A percentile compares a stretch with the other conserved stretches of the same genome.
These are phyloP conservation scores for Aspergillaceae sp. DNA, from an alignment of 2,329 filamentous ascomycete species.

Conservation along the genomic window DNA sequence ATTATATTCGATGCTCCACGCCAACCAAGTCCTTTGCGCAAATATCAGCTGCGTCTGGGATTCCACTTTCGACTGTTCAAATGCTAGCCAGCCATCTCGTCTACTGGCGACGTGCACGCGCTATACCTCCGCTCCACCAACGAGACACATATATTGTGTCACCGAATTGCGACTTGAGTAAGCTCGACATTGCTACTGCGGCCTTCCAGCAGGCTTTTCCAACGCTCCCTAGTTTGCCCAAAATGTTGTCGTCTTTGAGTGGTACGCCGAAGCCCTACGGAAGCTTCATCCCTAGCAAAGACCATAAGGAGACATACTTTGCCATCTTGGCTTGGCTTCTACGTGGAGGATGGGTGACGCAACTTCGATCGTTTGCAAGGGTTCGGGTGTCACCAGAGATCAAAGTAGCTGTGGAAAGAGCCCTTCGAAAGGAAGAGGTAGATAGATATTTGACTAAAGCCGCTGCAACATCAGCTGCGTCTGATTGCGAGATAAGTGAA, in stretches of 20 bases:
- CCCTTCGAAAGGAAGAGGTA: constrained; percentile 58
- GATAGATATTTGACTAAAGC: constrained; percentile 28
- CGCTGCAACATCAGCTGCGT: not conserved
- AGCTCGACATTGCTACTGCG: constrained; percentile 58
- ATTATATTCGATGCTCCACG: constrained; percentile 54
- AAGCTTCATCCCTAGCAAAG: constrained; percentile 73
- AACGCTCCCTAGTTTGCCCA: constrained; percentile 69
- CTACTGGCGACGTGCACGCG: constrained; percentile 87
- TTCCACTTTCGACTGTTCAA: constrained; percentile 72
- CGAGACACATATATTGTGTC: constrained; percentile 87
- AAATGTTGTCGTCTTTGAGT: constrained; percentile 78
- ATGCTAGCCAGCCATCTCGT: constrained; percentile 88
- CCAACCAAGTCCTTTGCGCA: constrained; percentile 64
- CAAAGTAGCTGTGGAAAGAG: constrained; percentile 67
- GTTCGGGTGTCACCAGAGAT: constrained; percentile 76
- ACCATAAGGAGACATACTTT: constrained; percentile 79
- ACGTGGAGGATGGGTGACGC: constrained; percentile 85
- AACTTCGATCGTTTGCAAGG: constrained; percentile 85
- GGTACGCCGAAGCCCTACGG: constrained; percentile 75
- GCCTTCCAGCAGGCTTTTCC: constrained; percentile 74
- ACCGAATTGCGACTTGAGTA: constrained; percentile 72
- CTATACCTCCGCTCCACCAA: constrained; percentile 82
- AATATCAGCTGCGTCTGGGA: constrained; percentile 51
- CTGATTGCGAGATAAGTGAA: too few species aligned
- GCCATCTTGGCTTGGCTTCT: constrained; percentile 89